phyloP scores from a whole-genome alignment of 1,284 basidiomycete species.

The Cystobasidiaceae sp. region DNA sequence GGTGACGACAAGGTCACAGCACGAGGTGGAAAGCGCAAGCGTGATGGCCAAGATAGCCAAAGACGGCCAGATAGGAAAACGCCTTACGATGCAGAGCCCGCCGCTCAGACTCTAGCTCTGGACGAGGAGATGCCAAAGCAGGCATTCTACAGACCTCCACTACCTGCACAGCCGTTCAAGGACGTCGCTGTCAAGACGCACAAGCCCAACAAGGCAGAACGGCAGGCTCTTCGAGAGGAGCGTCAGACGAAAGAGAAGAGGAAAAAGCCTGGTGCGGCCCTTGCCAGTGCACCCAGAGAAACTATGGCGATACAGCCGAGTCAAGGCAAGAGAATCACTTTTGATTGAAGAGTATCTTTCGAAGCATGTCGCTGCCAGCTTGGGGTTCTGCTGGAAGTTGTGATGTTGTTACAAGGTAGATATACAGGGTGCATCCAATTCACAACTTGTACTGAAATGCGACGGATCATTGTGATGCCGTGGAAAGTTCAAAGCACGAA shows the following conservation, averaged over 20 bases:
- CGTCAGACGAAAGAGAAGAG: slow-evolving; percentile 43
- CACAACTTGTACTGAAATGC: no score
- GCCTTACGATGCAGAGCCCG: slow-evolving; percentile 16
- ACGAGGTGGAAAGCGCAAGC: slow-evolving; percentile 23
- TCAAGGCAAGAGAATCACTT: slow-evolving; percentile 77
- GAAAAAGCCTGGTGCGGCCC: slow-evolving; percentile 76
- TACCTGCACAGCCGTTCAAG: slow-evolving; percentile 30
- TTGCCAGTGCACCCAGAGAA: slow-evolving; percentile 80
- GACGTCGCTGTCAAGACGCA: slow-evolving; percentile 28
- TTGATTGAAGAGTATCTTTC: no score
- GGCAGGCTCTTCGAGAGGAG: slow-evolving; percentile 40
- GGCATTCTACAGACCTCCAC: slow-evolving; percentile 35
- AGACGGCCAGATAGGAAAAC: no score
- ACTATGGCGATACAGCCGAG: slow-evolving; percentile 74
- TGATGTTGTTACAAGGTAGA: no score
- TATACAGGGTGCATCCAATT: no score
- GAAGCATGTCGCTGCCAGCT: no score
- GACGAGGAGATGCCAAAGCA: slow-evolving; percentile 40
- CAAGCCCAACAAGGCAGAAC: slow-evolving; percentile 39
- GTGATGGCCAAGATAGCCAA: slow-evolving; percentile 15
- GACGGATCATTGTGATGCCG: no score
- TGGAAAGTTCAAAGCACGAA: no score
- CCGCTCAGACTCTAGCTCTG: slow-evolving; percentile 5
- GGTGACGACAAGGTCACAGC: slow-evolving; percentile 29
- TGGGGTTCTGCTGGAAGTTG: no score